These are phyloP conservation scores for Paramecium primaurelia DNA, from an alignment of 73 alveolate genomes.

Conservation along the genomic window DNA sequence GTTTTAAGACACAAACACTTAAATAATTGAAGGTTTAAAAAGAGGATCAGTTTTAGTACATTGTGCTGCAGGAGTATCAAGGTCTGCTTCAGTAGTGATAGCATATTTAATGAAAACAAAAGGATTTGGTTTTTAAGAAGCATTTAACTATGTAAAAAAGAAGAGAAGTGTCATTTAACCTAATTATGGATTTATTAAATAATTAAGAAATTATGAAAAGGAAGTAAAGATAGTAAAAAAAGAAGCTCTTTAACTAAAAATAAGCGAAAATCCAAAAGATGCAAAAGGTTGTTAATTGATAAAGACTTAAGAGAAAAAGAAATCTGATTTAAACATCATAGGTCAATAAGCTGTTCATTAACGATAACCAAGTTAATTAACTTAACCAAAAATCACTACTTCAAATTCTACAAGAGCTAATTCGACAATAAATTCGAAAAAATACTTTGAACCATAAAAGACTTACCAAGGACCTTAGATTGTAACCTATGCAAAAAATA, in stretches of 20 bases:
- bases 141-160: constrained; percentile 78
- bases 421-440: not conserved
- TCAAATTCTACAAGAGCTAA: constrained; percentile 2
- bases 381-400: not conserved
- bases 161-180: constrained; percentile 88
- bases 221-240: not conserved
- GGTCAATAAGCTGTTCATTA: not conserved
- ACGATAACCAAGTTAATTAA: not conserved
- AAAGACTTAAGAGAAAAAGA: not conserved
- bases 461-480: not conserved
- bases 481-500: not conserved
- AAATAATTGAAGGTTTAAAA: constrained; percentile 61
- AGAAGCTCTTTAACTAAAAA: not conserved
- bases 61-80: constrained; percentile 91
- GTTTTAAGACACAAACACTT: constrained; percentile 7
- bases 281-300: not conserved
- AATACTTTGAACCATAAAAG: not conserved
- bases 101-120: constrained; percentile 85
- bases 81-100: constrained; percentile 88
- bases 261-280: not conserved
- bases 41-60: constrained; percentile 84
- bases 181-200: constrained; percentile 82
- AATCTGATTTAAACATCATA: not conserved
- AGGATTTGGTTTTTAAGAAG: constrained; percentile 75
- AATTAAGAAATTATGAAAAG: constrained; percentile 80